phyloP scores from a whole-genome alignment of 208 protist genomes.

The Trypanosoma rangeli region DNA sequence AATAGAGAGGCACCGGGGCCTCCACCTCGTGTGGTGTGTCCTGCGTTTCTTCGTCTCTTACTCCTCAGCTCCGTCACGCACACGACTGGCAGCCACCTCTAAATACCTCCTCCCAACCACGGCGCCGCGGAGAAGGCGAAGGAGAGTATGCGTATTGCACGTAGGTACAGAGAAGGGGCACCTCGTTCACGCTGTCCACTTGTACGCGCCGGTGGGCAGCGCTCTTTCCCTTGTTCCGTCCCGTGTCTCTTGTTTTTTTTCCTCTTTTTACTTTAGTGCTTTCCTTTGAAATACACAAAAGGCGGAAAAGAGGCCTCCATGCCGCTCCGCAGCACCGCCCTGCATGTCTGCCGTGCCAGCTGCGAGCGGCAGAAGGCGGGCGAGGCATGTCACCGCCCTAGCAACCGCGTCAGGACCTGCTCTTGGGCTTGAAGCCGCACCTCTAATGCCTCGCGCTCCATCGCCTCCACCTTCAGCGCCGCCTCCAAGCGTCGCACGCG shows the following conservation, averaged over 20 bases:
- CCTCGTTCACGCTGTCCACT: no score
- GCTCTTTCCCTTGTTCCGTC: neutral
- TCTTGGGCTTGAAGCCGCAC: constrained; percentile 40
- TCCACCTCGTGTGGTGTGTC: neutral
- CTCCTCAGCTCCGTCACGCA: neutral
- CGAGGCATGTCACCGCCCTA: constrained; percentile 3
- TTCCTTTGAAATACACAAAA: no score
- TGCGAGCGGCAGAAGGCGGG: neutral
- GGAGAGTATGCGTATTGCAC: no score
- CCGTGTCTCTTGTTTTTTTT: constrained; percentile 1
- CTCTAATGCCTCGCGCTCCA: constrained; percentile 46
- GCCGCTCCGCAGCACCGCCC: neutral
- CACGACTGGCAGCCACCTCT: neutral
- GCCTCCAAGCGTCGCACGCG: constrained; percentile 47
- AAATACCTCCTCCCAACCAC: neutral
- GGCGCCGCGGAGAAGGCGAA: no score
- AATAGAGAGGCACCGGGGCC: neutral
- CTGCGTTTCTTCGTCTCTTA: neutral
- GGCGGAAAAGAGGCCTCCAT: constrained; percentile 9
- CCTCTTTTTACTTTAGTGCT: constrained; percentile 1
- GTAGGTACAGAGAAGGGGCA: no score
- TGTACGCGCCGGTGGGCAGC: no score
- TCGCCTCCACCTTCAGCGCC: constrained; percentile 45
- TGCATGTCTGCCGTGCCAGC: constrained; percentile 5
- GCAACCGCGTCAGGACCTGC: constrained; percentile 28